phyloP scores from a whole-genome alignment of 2,329 filamentous ascomycete genomes.

The Pseudopithomyces chartarum region DNA sequence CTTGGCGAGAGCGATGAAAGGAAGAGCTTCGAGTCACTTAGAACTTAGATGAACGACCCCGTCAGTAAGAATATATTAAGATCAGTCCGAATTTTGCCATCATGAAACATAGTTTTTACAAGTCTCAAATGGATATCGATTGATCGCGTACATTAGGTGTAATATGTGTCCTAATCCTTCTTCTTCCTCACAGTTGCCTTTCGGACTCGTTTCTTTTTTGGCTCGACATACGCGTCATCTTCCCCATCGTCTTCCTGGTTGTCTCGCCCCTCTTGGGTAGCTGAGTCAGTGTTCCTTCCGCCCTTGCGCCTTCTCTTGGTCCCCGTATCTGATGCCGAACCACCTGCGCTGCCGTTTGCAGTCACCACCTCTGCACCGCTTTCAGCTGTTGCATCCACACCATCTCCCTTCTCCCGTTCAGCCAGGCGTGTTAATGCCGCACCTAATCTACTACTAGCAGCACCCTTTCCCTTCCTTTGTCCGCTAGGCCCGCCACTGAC shows the following conservation, averaged over 20 bases:
- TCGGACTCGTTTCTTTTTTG: constrained; percentile 32
- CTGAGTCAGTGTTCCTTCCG: constrained; percentile 11
- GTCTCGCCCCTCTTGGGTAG: constrained; percentile 16
- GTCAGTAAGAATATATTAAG: too few species aligned
- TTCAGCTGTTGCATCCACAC: constrained; percentile 16
- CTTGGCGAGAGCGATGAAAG: too few species aligned
- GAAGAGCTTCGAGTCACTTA: too few species aligned
- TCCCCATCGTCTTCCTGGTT: constrained; percentile 23
- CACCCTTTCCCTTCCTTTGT: constrained; percentile 36
- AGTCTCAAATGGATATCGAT: neutral
- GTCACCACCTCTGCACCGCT: constrained; percentile 11
- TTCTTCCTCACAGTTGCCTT: constrained; percentile 15
- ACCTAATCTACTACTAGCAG: constrained; percentile 39
- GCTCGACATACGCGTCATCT: constrained; percentile 31
- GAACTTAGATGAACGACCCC: too few species aligned
- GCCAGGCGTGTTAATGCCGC: constrained; percentile 38
- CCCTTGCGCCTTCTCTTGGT: constrained; percentile 29
- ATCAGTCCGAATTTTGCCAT: neutral
- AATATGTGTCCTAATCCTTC: neutral
- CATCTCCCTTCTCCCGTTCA: constrained; percentile 32
- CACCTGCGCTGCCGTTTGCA: constrained; percentile 17
- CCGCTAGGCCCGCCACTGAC: constrained; percentile 62
- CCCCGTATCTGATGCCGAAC: constrained; percentile 1
- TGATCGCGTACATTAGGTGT: neutral
- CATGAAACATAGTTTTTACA: neutral